Evolutionary conservation across 768 basidiomycete genomes (phyloP), one percentile per base, ranked within the genome.

Genomic region (Exidia glandulosa): DNA sequence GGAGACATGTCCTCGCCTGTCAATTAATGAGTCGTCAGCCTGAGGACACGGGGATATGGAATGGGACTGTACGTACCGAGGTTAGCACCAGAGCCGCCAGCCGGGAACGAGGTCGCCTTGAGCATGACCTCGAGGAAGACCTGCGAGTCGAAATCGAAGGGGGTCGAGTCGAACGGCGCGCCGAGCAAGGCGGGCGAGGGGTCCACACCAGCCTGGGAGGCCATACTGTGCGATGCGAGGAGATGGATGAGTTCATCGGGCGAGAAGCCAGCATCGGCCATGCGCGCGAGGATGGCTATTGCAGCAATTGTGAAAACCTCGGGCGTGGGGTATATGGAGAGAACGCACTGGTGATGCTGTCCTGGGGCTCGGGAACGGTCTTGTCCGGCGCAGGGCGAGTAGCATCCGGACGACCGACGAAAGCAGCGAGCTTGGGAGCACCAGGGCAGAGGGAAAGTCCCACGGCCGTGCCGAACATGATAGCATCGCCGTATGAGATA

Each of bases 51-150:
- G n/a, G n/a, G n/a, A n/a, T n/a, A n/a, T n/a, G 34, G 16, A 7
- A 7, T n/a, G 7, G 34, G 7, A 7, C 7, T 7, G 34, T 6
- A 19, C 41, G 19, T 45, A 45, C 41, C 41, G 19, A 23, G 41
- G 16, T 45, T 45, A 12, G 41, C 19, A 13, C 41, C 41, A 19
- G 41, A 45, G 9, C 79, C 77, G n/a, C n/a, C n/a, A n/a, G n/a
- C n/a, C n/a, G 73, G 71, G 41, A 81, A 73, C 7, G 61, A 50
- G 6, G 59, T 62, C 16, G 70, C 72, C 37, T 58, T 57, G 27
- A 74, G 63, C 61, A 73, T 73, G n/a, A 67, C 67, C 63, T 71
- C 71, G 32, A 71, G 14, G 61, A 67, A 68, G 66, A 73, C 70
- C 33, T 73, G 69, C 3, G 72, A 57, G 63, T 74, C 73, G 45